Conservation (phyloP, 805 yeast genomes). For the Vanderwaltozyma polyspora region DNA sequence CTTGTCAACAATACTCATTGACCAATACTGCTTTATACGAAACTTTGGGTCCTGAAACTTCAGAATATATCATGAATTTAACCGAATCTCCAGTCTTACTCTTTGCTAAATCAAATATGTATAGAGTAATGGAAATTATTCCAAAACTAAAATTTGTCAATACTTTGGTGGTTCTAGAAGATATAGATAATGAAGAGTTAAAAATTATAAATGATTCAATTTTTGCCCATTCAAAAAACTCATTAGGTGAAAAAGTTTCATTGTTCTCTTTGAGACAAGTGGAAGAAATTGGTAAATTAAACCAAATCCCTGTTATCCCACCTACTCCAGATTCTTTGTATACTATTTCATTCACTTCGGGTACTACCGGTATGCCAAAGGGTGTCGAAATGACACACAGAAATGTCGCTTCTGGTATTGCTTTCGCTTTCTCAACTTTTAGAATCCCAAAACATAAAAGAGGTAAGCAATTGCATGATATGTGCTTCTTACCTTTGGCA, state of each 20-base stretch:
- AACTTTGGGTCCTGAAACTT: slow-evolving; percentile 47
- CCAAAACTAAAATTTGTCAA: slow-evolving; percentile 33
- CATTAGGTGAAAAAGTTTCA: slow-evolving; percentile 27
- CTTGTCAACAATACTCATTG: slow-evolving; percentile 47
- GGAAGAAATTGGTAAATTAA: slow-evolving; percentile 31
- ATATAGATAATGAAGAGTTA: slow-evolving; percentile 27
- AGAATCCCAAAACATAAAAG: slow-evolving; percentile 18
- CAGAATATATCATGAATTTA: slow-evolving; percentile 48
- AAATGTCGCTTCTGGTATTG: slow-evolving; percentile 40
- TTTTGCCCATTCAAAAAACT: slow-evolving; percentile 19
- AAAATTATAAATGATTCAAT: slow-evolving; percentile 24
- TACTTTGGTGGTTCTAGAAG: slow-evolving; percentile 47
- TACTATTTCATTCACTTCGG: slow-evolving; percentile 63
- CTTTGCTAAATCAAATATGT: slow-evolving; percentile 41
- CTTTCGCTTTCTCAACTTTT: slow-evolving; percentile 30
- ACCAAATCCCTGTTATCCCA: slow-evolving; percentile 33
- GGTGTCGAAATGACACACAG: slow-evolving; percentile 52
- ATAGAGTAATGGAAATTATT: slow-evolving; percentile 36
- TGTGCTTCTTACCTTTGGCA: slow-evolving; percentile 46
- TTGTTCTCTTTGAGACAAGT: slow-evolving; percentile 34
- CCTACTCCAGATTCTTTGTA: slow-evolving; percentile 44
- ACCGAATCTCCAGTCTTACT: slow-evolving; percentile 55
- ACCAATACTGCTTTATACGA: slow-evolving; percentile 47
- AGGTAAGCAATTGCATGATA: slow-evolving; percentile 21
- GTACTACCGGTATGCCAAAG: slow-evolving; percentile 67